Conservation (phyloP, 2,329 filamentous ascomycete species). For the Chaetomium olivaceum region DNA sequence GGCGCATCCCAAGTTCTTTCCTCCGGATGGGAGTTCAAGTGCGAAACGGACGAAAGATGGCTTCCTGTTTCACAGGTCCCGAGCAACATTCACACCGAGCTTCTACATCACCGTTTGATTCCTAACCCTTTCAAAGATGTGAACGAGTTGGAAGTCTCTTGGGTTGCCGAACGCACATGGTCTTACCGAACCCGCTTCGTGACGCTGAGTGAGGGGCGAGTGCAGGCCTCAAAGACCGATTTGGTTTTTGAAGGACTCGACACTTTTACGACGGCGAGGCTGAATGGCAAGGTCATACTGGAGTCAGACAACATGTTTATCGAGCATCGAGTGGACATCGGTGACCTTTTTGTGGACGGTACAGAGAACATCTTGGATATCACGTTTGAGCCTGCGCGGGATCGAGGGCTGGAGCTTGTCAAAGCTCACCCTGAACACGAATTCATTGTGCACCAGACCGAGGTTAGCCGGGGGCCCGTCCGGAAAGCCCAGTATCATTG, state of each 20-base stretch:
- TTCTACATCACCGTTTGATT: constrained; percentile 37
- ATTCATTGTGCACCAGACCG: constrained; percentile 49
- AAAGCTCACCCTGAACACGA: constrained; percentile 24
- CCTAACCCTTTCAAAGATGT: constrained; percentile 60
- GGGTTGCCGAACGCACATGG: constrained; percentile 65
- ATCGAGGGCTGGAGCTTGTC: constrained; percentile 28
- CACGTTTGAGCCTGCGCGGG: constrained; percentile 54
- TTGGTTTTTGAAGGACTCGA: constrained; percentile 65
- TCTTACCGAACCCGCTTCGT: constrained; percentile 50
- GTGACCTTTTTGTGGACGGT: constrained; percentile 37
- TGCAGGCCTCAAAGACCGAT: constrained; percentile 41
- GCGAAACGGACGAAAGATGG: constrained; percentile 22
- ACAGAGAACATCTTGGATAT: constrained; percentile 54
- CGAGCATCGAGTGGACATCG: constrained; percentile 56
- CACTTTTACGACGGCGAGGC: constrained; percentile 59
- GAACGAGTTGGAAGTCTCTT: constrained; percentile 61
- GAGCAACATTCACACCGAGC: constrained; percentile 30
- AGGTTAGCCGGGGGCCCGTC: constrained; percentile 47
- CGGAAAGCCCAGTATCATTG: constrained; percentile 71
- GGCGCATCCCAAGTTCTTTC: constrained; percentile 16
- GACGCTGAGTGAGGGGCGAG: constrained; percentile 24
- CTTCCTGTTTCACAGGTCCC: constrained; percentile 25
- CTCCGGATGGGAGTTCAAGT: constrained; percentile 27
- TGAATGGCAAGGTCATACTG: constrained; percentile 57
- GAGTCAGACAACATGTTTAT: constrained; percentile 65